Conservation (phyloP, 2,329 filamentous ascomycete genomes). For the Aspergillus carbonarius region DNA sequence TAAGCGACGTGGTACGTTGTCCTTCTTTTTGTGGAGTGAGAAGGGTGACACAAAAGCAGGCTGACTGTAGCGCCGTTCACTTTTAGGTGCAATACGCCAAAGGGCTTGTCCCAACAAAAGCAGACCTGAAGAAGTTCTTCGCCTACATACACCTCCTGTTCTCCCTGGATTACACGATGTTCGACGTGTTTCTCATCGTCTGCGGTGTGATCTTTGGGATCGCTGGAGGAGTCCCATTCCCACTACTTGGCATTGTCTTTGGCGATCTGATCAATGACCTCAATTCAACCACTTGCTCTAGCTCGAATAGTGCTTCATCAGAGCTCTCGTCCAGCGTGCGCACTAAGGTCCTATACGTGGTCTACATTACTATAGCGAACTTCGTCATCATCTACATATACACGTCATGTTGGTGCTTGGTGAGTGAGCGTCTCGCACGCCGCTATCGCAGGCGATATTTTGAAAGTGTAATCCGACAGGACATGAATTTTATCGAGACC, state of each 20-base stretch:
- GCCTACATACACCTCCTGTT: constrained; percentile 26
- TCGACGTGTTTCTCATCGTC: constrained; percentile 29
- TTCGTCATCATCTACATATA: constrained; percentile 65
- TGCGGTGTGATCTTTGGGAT: constrained; percentile 33
- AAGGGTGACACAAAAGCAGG: background rate
- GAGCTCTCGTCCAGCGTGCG: constrained; percentile 20
- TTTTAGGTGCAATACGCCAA: constrained; percentile 13
- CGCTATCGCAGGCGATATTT: constrained; percentile 63
- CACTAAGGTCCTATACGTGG: constrained; percentile 58
- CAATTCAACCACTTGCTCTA: constrained; percentile 31
- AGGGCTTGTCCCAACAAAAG: constrained; percentile 22
- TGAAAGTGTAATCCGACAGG: constrained; percentile 57
- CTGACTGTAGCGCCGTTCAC: background rate
- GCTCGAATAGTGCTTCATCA: constrained; percentile 8
- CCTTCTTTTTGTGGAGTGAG: background rate
- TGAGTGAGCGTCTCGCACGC: constrained; percentile 62
- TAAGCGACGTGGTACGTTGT: background rate
- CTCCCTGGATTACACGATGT: constrained; percentile 28
- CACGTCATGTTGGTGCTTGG: constrained; percentile 62
- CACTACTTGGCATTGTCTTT: constrained; percentile 41
- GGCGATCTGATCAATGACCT: constrained; percentile 42
- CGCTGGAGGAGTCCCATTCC: constrained; percentile 40
- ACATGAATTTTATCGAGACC: constrained; percentile 64
- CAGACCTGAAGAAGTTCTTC: constrained; percentile 20
- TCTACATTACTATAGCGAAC: constrained; percentile 64